Percentiles rank a stretch among this genome's conserved stretches.
Conservation (phyloP, 225 moss, liverwort and hornwort genomes). For the Anthoceros angustus region DNA sequence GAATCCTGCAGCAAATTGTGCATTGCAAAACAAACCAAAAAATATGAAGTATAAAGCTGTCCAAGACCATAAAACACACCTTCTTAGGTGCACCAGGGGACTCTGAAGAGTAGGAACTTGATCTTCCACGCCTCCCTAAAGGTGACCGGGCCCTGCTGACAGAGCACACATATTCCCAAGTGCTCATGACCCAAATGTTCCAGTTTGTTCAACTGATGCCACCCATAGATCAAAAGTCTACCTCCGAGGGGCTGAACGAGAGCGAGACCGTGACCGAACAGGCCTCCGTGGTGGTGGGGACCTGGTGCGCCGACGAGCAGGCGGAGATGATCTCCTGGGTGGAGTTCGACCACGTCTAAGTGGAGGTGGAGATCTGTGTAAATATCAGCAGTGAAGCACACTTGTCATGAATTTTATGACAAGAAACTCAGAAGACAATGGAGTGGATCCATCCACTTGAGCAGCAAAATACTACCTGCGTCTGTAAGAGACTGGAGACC, state of each 20-base stretch:
- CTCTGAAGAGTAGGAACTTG: constrained; percentile 69
- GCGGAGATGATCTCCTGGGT: constrained; percentile 52
- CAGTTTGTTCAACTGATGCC: not conserved
- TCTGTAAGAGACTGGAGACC: constrained; percentile 73
- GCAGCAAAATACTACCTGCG: constrained; percentile 34
- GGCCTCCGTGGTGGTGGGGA: constrained; percentile 70
- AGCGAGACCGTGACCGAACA: constrained; percentile 70
- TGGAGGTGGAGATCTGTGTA: constrained; percentile 54
- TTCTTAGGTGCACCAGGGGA: constrained; percentile 73
- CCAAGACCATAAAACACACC: constrained; percentile 18
- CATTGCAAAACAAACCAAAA: too few species aligned
- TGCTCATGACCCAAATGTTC: not conserved
- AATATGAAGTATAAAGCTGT: too few species aligned
- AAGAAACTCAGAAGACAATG: too few species aligned
- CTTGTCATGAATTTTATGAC: not conserved
- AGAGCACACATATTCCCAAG: constrained; percentile 1
- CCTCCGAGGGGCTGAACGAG: constrained; percentile 92
- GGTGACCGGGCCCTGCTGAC: constrained; percentile 63
- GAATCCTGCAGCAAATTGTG: not conserved
- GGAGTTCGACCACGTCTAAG: constrained; percentile 61
- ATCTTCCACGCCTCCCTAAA: constrained; percentile 50
- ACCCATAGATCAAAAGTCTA: not conserved
- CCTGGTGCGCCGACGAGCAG: constrained; percentile 63
- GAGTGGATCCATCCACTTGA: too few species aligned
- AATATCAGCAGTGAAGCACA: too few species aligned